phyloP scores from a whole-genome alignment of 441 rosid species.

The Jatropha podagrica region DNA sequence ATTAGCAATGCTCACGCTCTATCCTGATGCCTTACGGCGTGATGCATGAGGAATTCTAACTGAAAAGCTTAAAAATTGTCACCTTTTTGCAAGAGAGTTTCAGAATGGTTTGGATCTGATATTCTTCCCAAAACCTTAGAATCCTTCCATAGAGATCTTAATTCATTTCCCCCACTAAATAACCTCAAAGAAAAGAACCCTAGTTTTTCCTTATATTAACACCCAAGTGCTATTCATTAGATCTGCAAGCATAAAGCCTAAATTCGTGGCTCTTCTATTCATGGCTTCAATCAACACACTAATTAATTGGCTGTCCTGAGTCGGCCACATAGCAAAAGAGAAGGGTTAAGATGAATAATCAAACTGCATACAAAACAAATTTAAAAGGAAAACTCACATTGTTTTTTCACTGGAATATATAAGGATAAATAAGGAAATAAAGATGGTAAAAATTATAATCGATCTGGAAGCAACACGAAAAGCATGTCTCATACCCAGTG shows the following conservation, averaged over 20 bases:
- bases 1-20: too few species aligned
- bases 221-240: not conserved
- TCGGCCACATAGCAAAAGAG: not conserved
- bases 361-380: not conserved
- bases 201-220: not conserved
- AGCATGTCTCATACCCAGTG: conserved; percentile 74
- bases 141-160: not conserved
- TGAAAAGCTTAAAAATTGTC: too few species aligned
- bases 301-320: not conserved
- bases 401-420: too few species aligned
- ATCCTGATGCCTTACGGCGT: too few species aligned
- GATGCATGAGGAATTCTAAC: too few species aligned
- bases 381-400: not conserved
- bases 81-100: not conserved
- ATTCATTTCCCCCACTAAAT: not conserved
- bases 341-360: not conserved
- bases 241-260: not conserved
- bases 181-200: not conserved
- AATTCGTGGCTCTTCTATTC: not conserved
- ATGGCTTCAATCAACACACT: not conserved
- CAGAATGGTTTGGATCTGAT: not conserved
- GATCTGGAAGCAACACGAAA: conserved; percentile 8
- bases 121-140: not conserved
- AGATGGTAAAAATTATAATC: not conserved
- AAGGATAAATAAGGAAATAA: not conserved